These are phyloP conservation scores for Trichoderma sp. DNA, from an alignment of 2,329 filamentous ascomycete species.

Conservation along the genomic window DNA sequence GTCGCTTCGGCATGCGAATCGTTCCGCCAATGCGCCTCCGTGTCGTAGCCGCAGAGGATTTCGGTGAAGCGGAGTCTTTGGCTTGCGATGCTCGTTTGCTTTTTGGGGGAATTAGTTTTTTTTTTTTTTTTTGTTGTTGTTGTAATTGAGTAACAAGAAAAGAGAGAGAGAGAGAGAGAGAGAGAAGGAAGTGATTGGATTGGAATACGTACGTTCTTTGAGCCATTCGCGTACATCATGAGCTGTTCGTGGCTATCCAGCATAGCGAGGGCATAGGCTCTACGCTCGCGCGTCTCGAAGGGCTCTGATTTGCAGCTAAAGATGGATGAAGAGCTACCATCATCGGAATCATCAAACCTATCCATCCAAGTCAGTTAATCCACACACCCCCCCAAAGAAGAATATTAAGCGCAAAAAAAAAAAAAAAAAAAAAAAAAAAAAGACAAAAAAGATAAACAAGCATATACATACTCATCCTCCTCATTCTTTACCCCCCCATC, in stretches of 20 bases:
- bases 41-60: conserved; percentile 52
- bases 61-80: conserved; percentile 55
- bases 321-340: not conserved
- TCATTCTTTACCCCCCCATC: not conserved
- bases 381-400: no score
- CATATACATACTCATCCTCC: not conserved
- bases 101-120: not conserved
- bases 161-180: not conserved
- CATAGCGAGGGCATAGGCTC: conserved; percentile 50
- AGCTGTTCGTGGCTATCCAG: conserved; percentile 57
- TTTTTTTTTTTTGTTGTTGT: no score
- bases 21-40: conserved; percentile 21
- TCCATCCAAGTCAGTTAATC: conserved; percentile 16
- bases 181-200: not conserved
- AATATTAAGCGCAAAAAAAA: not conserved
- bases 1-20: conserved; percentile 5
- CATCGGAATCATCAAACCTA: conserved; percentile 9
- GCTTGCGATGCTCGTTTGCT: conserved; percentile 50
- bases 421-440: not conserved
- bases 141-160: not conserved
- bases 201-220: conserved; percentile 49
- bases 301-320: conserved; percentile 34
- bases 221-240: conserved; percentile 56
- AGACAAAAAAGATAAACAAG: not conserved
- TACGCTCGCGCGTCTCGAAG: conserved; percentile 42